phyloP scores from a whole-genome alignment of 106 monocot species.

The Agapanthus africanus region DNA sequence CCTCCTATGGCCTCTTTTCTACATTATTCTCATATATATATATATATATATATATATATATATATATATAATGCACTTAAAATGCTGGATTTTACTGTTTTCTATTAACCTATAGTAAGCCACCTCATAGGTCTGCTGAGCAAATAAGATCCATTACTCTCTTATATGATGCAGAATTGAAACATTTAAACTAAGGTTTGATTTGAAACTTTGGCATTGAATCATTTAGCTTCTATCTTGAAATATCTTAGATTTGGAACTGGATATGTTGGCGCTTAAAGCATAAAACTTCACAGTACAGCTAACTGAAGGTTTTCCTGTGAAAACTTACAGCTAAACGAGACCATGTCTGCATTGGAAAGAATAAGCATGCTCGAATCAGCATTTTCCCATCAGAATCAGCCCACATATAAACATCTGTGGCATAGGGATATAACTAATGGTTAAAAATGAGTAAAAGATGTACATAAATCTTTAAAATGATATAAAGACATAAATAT shows the following conservation, averaged over 20 bases:
- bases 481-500: background rate
- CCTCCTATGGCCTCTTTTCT: too few species aligned
- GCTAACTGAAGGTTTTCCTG: constrained; percentile 9
- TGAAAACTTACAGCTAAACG: constrained; percentile 48
- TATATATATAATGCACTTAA: background rate
- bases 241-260: background rate
- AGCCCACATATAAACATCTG: constrained; percentile 92
- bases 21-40: too few species aligned
- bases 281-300: background rate
- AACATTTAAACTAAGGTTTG: background rate
- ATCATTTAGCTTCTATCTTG: background rate
- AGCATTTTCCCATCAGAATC: constrained; percentile 74
- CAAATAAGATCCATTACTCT: background rate
- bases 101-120: background rate
- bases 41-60: too few species aligned
- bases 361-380: constrained; percentile 85
- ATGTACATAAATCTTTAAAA: background rate
- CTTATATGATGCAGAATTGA: background rate
- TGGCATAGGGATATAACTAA: background rate
- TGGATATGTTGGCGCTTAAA: background rate
- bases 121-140: background rate
- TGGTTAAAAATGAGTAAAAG: background rate
- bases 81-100: background rate
- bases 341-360: constrained; percentile 83
- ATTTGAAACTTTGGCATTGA: background rate